Percentiles rank a stretch among this genome's conserved stretches.
Evolutionary conservation across 2,329 filamentous ascomycete species (phyloP).

Genomic region (Phyllosticta capitalensis): DNA sequence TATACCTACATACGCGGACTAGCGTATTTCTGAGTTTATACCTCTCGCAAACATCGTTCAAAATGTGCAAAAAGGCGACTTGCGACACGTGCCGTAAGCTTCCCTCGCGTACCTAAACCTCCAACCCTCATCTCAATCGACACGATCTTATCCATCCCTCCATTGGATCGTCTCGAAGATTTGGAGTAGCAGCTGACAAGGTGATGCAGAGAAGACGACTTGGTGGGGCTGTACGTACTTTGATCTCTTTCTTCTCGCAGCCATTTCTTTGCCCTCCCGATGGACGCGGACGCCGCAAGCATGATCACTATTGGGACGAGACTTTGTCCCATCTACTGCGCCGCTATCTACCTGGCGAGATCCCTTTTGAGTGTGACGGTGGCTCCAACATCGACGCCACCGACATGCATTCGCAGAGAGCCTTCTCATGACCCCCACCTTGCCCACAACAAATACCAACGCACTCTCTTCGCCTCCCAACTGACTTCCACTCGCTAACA

Average conservation of each 20-base stretch:
- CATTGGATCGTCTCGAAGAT: background rate
- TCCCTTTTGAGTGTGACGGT: too few species aligned
- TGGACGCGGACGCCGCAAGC: too few species aligned
- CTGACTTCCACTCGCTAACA: background rate
- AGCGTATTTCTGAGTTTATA: background rate
- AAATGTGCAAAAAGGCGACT: constrained; percentile 56
- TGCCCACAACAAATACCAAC: too few species aligned
- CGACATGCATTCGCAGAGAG: too few species aligned
- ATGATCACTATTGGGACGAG: too few species aligned
- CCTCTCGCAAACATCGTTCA: background rate
- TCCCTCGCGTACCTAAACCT: background rate
- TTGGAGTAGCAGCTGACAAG: background rate
- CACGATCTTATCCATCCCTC: constrained; percentile 5
- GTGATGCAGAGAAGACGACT: constrained; percentile 43
- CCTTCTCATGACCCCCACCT: too few species aligned
- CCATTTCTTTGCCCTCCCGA: background rate
- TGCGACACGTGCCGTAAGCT: constrained; percentile 55
- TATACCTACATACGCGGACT: background rate
- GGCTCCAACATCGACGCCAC: too few species aligned
- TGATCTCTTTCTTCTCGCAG: background rate
- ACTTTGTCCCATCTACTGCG: too few species aligned
- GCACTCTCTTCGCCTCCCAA: too few species aligned
- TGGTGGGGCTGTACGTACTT: constrained; percentile 50
- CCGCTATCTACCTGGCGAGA: too few species aligned
- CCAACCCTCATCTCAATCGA: background rate